Percentiles rank a stretch among this genome's conserved stretches.
These are phyloP conservation scores for Monosporozyma siamensis DNA, from an alignment of 805 yeast species.

Conservation along the genomic window DNA sequence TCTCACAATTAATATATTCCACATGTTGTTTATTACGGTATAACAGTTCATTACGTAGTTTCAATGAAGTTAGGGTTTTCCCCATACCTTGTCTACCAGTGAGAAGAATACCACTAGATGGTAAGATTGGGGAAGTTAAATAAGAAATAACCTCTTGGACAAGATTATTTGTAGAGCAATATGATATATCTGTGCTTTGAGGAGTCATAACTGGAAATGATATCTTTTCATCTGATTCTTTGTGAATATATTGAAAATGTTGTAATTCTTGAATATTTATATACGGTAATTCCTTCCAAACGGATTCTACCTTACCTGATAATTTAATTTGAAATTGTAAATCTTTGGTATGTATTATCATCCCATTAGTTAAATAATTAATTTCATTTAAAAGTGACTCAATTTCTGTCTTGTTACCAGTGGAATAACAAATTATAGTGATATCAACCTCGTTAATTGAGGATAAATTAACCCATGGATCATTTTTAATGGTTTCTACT, in stretches of 20 bases:
- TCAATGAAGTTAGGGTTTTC: conserved; percentile 48
- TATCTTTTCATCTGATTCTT: not conserved
- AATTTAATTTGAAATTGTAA: not conserved
- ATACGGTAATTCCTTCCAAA: not conserved
- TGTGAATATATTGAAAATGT: not conserved
- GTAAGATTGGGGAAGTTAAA: conserved; percentile 14
- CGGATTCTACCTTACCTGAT: not conserved
- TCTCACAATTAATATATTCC: conserved; percentile 47
- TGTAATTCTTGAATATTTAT: not conserved
- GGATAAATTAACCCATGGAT: conserved; percentile 10
- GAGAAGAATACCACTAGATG: conserved; percentile 44
- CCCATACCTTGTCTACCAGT: conserved; percentile 80
- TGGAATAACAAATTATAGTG: too few species aligned
- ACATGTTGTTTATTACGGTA: conserved; percentile 30
- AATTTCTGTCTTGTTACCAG: too few species aligned
- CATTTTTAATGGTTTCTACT: conserved; percentile 32
- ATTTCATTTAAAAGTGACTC: not conserved
- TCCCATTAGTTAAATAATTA: not conserved
- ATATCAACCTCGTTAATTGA: conserved; percentile 29
- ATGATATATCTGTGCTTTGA: too few species aligned
- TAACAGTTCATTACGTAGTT: conserved; percentile 28
- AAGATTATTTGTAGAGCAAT: conserved; percentile 1
- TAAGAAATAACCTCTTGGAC: conserved; percentile 7
- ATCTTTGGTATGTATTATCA: not conserved
- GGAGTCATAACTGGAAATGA: too few species aligned